Conservation (phyloP, 2,329 filamentous ascomycete species). For the Aspergillus ruber region DNA sequence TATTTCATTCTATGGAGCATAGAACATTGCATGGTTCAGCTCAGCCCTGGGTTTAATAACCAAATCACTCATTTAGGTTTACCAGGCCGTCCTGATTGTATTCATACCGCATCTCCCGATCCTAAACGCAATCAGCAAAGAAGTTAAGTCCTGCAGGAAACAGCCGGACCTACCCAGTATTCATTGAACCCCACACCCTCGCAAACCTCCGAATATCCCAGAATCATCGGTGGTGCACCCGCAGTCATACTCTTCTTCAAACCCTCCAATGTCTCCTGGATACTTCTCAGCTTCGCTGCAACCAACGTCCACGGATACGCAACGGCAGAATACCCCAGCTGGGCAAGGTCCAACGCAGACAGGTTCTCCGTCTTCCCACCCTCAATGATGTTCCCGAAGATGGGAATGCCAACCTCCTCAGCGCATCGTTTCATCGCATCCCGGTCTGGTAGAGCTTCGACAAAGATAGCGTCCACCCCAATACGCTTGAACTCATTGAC, state of each 20-base stretch:
- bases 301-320: conserved; percentile 41
- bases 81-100: conserved; percentile 3
- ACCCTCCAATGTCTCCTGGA: conserved; percentile 15
- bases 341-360: conserved; percentile 33
- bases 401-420: conserved; percentile 33
- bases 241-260: conserved; percentile 36
- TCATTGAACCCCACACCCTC: conserved; percentile 42
- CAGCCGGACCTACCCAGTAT: conserved; percentile 25
- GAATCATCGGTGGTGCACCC: conserved; percentile 36
- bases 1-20: no score
- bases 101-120: conserved; percentile 12
- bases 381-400: conserved; percentile 42
- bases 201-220: conserved; percentile 40
- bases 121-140: conserved; percentile 22
- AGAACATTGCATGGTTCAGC: no score
- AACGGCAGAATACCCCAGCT: conserved; percentile 38
- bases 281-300: conserved; percentile 37
- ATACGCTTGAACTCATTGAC: conserved; percentile 40
- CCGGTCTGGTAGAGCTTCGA: conserved; percentile 41
- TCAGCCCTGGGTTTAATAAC: no score
- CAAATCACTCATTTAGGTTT: no score
- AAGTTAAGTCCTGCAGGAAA: background rate
- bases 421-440: conserved; percentile 40
- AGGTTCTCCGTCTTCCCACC: conserved; percentile 39
- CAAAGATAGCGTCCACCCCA: conserved; percentile 42